Conservation (phyloP, 495 filamentous ascomycete species). For the Pyrenopolyporus hunteri region DNA sequence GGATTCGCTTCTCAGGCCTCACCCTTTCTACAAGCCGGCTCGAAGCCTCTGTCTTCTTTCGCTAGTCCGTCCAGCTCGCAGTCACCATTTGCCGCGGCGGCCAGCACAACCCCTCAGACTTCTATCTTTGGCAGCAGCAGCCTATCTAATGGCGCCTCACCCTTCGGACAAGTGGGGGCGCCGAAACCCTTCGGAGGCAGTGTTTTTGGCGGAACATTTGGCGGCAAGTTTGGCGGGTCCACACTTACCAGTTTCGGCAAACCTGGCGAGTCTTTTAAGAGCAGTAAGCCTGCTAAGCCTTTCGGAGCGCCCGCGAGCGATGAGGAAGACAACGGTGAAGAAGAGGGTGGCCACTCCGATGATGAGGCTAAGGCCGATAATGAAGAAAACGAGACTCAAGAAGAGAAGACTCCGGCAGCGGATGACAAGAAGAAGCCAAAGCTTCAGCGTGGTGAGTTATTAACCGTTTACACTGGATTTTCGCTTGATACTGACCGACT, state of each 20-base stretch:
- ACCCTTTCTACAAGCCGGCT: slow-evolving; percentile 42
- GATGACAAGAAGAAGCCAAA: slow-evolving; percentile 70
- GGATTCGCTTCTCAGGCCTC: slow-evolving; percentile 39
- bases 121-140: slow-evolving; percentile 31
- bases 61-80: slow-evolving; percentile 36
- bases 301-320: slow-evolving; percentile 75
- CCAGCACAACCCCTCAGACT: slow-evolving; percentile 12
- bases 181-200: slow-evolving; percentile 37
- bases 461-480: neutral
- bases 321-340: slow-evolving; percentile 59
- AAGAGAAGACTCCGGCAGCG: slow-evolving; percentile 50
- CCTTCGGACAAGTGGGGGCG: slow-evolving; percentile 36
- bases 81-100: slow-evolving; percentile 23
- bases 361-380: slow-evolving; percentile 56
- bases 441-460: slow-evolving; percentile 67
- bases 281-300: slow-evolving; percentile 65
- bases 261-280: slow-evolving; percentile 61
- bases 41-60: slow-evolving; percentile 48
- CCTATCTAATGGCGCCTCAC: slow-evolving; percentile 27
- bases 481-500: slow-evolving; percentile 35
- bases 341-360: slow-evolving; percentile 48
- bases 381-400: slow-evolving; percentile 46
- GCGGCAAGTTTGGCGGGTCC: slow-evolving; percentile 54
- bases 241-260: slow-evolving; percentile 72
- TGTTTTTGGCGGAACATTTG: slow-evolving; percentile 47